Evolutionary conservation across 2,329 filamentous ascomycete species (phyloP), one percentile per base, ranked within the genome.

Genomic region (Ophiocordyceps unilateralis): DNA sequence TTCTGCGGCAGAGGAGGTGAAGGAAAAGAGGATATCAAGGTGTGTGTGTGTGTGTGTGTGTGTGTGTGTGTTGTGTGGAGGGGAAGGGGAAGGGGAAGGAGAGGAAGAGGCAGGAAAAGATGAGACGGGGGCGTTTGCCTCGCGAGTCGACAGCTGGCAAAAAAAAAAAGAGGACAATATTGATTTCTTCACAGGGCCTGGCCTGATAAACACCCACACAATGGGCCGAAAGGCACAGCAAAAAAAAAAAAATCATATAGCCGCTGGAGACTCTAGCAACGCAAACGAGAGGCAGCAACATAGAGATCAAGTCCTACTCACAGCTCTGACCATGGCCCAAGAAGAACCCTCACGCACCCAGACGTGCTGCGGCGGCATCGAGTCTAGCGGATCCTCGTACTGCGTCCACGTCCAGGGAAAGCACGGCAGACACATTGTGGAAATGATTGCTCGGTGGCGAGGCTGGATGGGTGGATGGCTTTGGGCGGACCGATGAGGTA

Each of bases 381-480:
- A 46, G 39, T 64, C 61, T 12, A 61, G 42, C 5, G 59, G 54
- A 45, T 63, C 60, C 46, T 67, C 62, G 26, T 67, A 64, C 46
- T 72, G 67, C 53, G 54, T 67, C 61, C 55, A 70, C 46, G 54
- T 70, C 67, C 54, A 67, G 0, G 69, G 64, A 55, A 71, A 73
- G 51, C 68, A 72, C 5, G 66, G 63, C n/a, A 72, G 59, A 50
- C 71, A 76, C 70, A 75, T 74, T 40, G 5, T 8, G 24, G n/a
- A n/a, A n/a, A 26, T 26, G 24, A 12, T 12, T 26, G 9, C 24
- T 26, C 12, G 4, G 24, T 10, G 9, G 4, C 4, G 24, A 26
- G 9, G 24, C 24, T 26, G 24, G 24, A 10, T 26, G 23, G 23
- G 5, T 26, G 23, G n/a, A n/a, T n/a, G n/a, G n/a, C n/a, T n/a